These are phyloP conservation scores for Solanum hybrid DNA, from an alignment of 305 asterid species.

Conservation along the genomic window DNA sequence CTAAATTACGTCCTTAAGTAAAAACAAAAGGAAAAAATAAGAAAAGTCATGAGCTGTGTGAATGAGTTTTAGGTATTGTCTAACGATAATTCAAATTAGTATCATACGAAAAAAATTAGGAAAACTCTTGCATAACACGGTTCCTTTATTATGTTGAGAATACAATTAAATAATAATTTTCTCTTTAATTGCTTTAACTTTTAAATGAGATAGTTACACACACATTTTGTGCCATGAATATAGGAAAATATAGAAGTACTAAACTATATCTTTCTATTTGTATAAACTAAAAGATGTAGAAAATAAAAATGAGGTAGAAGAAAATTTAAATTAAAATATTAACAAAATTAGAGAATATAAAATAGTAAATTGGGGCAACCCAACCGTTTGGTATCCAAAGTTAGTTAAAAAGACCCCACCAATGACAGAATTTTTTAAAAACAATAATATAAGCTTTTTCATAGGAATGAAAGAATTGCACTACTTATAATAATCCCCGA, in stretches of 20 bases:
- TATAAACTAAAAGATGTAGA: not conserved
- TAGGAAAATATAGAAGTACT: not conserved
- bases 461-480: not conserved
- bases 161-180: not conserved
- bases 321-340: not conserved
- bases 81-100: not conserved
- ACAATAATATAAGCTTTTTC: not conserved
- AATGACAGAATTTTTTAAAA: not conserved
- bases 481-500: not conserved
- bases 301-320: not conserved
- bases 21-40: too few relatives aligned
- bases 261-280: not conserved
- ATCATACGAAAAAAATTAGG: not conserved
- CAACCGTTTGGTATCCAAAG: constrained; percentile 3
- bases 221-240: not conserved
- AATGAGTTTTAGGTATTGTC: not conserved
- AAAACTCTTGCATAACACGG: not conserved
- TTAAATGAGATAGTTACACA: too few relatives aligned
- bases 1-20: too few relatives aligned
- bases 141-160: not conserved
- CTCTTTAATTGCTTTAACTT: not conserved
- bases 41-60: too few relatives aligned
- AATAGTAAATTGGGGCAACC: not conserved
- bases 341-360: not conserved
- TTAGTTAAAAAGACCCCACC: not conserved